These are phyloP conservation scores for Penicillium goetzii DNA, from an alignment of 495 filamentous ascomycete species.

Conservation along the genomic window DNA sequence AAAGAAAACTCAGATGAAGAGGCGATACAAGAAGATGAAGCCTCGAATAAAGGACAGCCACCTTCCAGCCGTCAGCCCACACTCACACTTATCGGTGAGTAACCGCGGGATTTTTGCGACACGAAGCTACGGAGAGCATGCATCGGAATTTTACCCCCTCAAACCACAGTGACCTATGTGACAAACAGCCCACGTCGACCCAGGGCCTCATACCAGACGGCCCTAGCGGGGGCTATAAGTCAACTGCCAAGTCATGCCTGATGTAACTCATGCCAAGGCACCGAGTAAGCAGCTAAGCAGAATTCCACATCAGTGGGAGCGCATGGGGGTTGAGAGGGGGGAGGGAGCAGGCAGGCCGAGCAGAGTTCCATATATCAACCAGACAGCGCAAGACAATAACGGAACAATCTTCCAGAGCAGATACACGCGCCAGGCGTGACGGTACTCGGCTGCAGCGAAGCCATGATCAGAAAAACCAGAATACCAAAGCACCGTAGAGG, in stretches of 20 bases:
- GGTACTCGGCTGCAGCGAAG: slow-evolving; percentile 12
- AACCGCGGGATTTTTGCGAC: slow-evolving; percentile 13
- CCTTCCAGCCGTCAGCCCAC: slow-evolving; percentile 1
- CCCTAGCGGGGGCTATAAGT: not conserved
- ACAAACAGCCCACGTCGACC: not conserved
- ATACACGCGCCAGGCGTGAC: slow-evolving; percentile 20
- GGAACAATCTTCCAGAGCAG: slow-evolving; percentile 9
- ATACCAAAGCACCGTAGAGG: slow-evolving; percentile 12
- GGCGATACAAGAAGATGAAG: slow-evolving; percentile 9
- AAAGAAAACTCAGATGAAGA: slow-evolving; percentile 7
- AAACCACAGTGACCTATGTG: slow-evolving; percentile 1
- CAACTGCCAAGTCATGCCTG: not conserved
- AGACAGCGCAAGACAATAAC: slow-evolving; percentile 11
- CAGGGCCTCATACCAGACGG: not conserved
- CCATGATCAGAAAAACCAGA: slow-evolving; percentile 1
- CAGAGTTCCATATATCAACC: slow-evolving; percentile 18
- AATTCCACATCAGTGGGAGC: slow-evolving; percentile 6
- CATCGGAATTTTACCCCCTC: slow-evolving; percentile 8
- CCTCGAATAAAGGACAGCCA: not conserved
- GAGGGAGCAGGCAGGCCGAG: slow-evolving; percentile 17
- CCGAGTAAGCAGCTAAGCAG: slow-evolving; percentile 11
- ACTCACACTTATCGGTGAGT: slow-evolving; percentile 6
- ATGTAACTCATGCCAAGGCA: slow-evolving; percentile 16
- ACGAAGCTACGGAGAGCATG: slow-evolving; percentile 18
- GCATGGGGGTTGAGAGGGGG: slow-evolving; percentile 11